Conservation (phyloP, 129 eudicot genomes). For the Kitagawia praeruptora region DNA sequence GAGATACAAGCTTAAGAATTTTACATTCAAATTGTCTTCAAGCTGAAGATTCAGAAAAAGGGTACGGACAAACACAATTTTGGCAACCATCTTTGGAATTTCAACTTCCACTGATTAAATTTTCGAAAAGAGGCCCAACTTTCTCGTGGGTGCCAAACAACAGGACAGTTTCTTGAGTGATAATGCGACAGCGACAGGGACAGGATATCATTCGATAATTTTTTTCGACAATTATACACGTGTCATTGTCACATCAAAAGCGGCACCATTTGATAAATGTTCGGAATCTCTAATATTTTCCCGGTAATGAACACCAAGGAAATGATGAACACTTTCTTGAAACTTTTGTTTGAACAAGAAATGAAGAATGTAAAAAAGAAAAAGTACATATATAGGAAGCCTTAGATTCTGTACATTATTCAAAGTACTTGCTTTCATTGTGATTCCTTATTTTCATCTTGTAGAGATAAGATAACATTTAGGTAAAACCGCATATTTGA, state of each 20-base stretch:
- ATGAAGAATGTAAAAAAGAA: not conserved
- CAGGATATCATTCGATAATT: not conserved
- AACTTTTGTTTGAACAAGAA: not conserved
- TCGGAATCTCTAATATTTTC: not conserved
- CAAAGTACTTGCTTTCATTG: too few species aligned
- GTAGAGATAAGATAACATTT: too few species aligned
- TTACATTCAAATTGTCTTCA: not conserved
- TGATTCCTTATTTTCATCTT: too few species aligned
- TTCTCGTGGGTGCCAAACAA: not conserved
- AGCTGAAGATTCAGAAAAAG: not conserved
- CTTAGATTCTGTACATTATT: not conserved
- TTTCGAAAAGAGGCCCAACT: not conserved
- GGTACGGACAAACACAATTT: not conserved
- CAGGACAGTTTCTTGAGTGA: not conserved
- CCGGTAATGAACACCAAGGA: not conserved
- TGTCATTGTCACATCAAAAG: not conserved
- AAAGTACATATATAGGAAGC: not conserved
- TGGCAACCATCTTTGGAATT: not conserved
- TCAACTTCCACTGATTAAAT: not conserved
- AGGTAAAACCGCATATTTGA: too few species aligned
- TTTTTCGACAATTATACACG: not conserved
- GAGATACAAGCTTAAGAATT: conserved; percentile 39
- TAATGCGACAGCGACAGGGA: not conserved
- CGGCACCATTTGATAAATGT: not conserved
- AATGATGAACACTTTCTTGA: not conserved